Evolutionary conservation across 2,329 filamentous ascomycete genomes (phyloP).

Genomic region (Ophiostoma quercus): DNA sequence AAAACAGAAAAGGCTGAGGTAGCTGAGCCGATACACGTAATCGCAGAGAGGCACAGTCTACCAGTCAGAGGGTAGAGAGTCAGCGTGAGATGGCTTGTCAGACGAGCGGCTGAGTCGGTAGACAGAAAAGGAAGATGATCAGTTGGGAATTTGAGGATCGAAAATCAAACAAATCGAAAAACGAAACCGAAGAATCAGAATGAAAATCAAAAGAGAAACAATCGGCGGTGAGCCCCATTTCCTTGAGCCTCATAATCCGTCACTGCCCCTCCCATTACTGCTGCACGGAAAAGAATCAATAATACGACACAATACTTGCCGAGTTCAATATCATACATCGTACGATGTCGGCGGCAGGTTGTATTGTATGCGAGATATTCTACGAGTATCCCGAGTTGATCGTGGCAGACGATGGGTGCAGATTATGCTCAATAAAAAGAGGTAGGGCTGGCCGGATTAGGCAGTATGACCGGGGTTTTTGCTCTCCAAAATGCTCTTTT

Average conservation of each 20-base stretch:
- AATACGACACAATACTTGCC: not conserved
- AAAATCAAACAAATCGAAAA: not conserved
- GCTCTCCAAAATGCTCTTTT: not conserved
- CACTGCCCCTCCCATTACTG: not conserved
- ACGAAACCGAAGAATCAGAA: not conserved
- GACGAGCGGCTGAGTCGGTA: not conserved
- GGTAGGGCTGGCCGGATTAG: not conserved
- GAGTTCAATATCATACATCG: not conserved
- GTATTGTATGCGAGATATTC: not conserved
- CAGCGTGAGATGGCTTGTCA: slow-evolving; percentile 1
- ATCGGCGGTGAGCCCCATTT: not conserved
- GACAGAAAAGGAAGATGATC: not conserved
- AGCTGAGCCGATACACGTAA: not conserved
- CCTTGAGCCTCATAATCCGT: not conserved
- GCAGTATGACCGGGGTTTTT: not conserved
- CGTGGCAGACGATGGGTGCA: not conserved
- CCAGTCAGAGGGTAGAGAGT: not conserved
- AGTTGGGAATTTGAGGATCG: not conserved
- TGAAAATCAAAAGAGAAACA: not conserved
- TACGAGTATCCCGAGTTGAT: not conserved
- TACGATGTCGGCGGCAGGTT: not conserved
- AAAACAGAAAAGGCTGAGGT: not conserved
- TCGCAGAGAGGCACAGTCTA: not conserved
- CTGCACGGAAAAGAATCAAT: not conserved
- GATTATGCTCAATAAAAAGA: not conserved